Evolutionary conservation across 2,329 filamentous ascomycete genomes (phyloP), one percentile per base, ranked within the genome.

Genomic region (Rutstroemia sydowiana): DNA sequence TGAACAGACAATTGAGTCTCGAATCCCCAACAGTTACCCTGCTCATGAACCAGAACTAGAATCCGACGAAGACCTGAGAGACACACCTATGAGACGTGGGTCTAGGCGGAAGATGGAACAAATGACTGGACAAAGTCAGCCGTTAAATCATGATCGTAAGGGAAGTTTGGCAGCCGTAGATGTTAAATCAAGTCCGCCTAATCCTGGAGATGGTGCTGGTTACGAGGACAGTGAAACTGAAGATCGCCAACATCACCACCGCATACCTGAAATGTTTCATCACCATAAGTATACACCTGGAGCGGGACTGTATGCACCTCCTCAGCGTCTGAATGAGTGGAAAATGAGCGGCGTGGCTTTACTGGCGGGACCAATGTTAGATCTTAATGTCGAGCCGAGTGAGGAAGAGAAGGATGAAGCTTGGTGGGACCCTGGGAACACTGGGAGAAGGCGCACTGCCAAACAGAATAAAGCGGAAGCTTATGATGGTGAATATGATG

Each of bases 251-350:
- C 45, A 43, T 45, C 61, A 60, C 20, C 64, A 66, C 45, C 63
- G 60, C 41, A 45, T 68, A 20, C 50, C 61, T 9, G 56, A 62
- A 39, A 43, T 68, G 2, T 37, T 68, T 5, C 65, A 68, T 53
- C 57, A 60, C 14, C 54, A 69, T 41, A 60, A 66, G n/a, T 51
- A 30, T 13, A 20, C 36, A 30, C 77, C 9, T 73, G 78, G 31
- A 68, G 53, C 77, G 48, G 77, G 77, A 14, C 66, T 78, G 34
- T 88, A 87, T 63, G 69, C 79, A 28, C 72, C 78, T 3, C 75
- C 80, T 0, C 69, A 72, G 50, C 82, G 80, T 62, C 71, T 91
- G 7, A 78, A 87, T 31, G 87, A 91, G 64, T 90, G 86, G 85
- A 84, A 78, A 64, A 82, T 81, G 61, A 84, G 77, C 7, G 79